phyloP scores from a whole-genome alignment of 495 filamentous ascomycete genomes.

The Penicillium herquei region DNA sequence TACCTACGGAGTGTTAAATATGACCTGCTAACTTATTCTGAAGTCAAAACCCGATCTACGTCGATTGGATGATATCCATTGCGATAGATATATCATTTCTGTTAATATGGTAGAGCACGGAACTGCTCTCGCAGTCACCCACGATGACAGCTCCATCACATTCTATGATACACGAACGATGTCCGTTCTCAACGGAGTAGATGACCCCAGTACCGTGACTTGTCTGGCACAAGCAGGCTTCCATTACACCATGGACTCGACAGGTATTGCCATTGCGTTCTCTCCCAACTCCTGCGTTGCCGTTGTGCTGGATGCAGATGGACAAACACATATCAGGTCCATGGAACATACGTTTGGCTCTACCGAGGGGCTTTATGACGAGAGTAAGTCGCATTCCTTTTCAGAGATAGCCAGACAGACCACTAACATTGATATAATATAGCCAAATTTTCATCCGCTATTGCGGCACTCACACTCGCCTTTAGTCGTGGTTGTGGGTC shows the following conservation, averaged over 20 bases:
- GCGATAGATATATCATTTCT: constrained; percentile 67
- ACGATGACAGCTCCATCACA: constrained; percentile 74
- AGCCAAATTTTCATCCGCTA: constrained; percentile 53
- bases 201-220: constrained; percentile 61
- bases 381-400: constrained; percentile 29
- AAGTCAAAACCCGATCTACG: constrained; percentile 62
- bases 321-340: constrained; percentile 58
- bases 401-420: neutral
- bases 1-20: too few species aligned
- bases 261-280: constrained; percentile 59
- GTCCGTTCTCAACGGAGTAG: constrained; percentile 58
- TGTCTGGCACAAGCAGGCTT: constrained; percentile 73
- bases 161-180: constrained; percentile 74
- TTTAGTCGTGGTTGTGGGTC: constrained; percentile 55
- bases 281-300: constrained; percentile 73
- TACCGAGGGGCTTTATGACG: constrained; percentile 37
- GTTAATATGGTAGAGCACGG: constrained; percentile 64
- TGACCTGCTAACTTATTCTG: neutral
- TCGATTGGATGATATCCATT: constrained; percentile 60
- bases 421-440: constrained; percentile 10
- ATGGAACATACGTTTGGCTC: constrained; percentile 54
- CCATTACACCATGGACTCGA: constrained; percentile 47
- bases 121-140: constrained; percentile 64
- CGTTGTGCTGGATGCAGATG: constrained; percentile 62
- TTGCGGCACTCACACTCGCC: constrained; percentile 59